These are phyloP conservation scores for Phyllosticta ampelicida DNA, from an alignment of 2,329 filamentous ascomycete species.

Conservation along the genomic window DNA sequence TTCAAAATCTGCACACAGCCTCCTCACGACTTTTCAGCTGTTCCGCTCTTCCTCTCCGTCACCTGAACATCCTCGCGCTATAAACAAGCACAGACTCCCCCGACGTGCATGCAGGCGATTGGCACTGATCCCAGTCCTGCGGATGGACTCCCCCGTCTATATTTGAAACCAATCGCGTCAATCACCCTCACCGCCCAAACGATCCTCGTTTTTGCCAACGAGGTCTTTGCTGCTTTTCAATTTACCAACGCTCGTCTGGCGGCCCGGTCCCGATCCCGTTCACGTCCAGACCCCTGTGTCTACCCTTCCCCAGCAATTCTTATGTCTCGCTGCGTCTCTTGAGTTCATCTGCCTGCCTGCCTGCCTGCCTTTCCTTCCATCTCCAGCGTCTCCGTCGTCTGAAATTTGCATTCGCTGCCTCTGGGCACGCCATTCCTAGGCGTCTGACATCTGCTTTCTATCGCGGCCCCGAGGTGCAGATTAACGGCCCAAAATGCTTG, in stretches of 20 bases:
- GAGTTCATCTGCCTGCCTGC: neutral
- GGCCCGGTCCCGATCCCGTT: neutral
- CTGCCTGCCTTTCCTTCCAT: neutral
- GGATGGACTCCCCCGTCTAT: slow-evolving; percentile 5
- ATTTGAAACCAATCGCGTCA: slow-evolving; percentile 8
- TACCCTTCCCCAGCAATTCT: neutral
- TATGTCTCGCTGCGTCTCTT: neutral
- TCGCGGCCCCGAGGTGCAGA: neutral
- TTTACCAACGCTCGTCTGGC: neutral
- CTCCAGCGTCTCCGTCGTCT: neutral
- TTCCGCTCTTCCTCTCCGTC: neutral
- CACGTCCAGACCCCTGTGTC: neutral
- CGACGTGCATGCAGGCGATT: neutral
- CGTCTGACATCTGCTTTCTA: neutral
- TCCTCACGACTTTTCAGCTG: neutral
- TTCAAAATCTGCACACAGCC: slow-evolving; percentile 8
- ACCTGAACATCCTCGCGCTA: neutral
- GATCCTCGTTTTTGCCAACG: neutral
- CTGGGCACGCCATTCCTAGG: neutral
- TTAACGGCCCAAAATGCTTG: neutral
- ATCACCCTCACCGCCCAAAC: slow-evolving; percentile 7
- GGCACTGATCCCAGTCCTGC: neutral
- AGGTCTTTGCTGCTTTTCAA: slow-evolving; percentile 1
- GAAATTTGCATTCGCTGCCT: neutral
- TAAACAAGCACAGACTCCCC: slow-evolving; percentile 6